Base-by-base conservation (phyloP, 441 rosid species). In the Hura crepitans region DNA sequence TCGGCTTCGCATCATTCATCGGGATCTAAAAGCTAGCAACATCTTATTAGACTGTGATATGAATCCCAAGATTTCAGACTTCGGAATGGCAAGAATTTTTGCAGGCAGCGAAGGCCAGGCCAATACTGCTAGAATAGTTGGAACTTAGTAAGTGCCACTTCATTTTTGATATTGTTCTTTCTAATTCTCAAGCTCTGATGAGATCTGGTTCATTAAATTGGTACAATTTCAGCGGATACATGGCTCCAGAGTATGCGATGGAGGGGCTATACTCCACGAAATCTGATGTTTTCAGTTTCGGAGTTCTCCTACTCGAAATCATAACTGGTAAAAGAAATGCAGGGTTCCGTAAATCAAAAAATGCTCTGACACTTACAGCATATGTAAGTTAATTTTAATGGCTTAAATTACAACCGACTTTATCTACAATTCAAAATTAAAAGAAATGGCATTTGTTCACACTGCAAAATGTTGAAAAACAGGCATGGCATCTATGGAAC, bases 171-270 rank as follows among this genome's bases (percentile, higher is more conserved):
- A 35, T 35, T 35, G 4, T 35, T 35, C 39, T 35, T 8, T 2
- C 4, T 35, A 0, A 2, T 35, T 35, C 7, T 35, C 39, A 8
- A 35, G 7, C 7, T 35, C 39, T 35, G 39, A 35, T 35, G 39
- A 35, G 4, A 35, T 35, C 1, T 35, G 39, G 39, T 35, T 5
- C 39, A 35, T 35, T 35, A 35, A 35, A 35, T 35, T 5, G 4
- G 7, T 35, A 8, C 7, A 5, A 35, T 35, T 27, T 0, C 30
- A 84, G 85, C 49, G 85, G 87, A 55, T 82, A 84, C 46, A 84
- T 84, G 85, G 80, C 82, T 2, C 85, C 84, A 0, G 86, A 82
- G 51, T 85, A 79, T 47, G 85, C 84, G 1, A 81, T 81, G 86
- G 82, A 81, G 10, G 88, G 88, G 27, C 45, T 75, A 5, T 82